Evolutionary conservation across 2,329 filamentous ascomycete genomes (phyloP), one percentile per base, ranked within the genome.

Genomic region (Microascus cirrosus): DNA sequence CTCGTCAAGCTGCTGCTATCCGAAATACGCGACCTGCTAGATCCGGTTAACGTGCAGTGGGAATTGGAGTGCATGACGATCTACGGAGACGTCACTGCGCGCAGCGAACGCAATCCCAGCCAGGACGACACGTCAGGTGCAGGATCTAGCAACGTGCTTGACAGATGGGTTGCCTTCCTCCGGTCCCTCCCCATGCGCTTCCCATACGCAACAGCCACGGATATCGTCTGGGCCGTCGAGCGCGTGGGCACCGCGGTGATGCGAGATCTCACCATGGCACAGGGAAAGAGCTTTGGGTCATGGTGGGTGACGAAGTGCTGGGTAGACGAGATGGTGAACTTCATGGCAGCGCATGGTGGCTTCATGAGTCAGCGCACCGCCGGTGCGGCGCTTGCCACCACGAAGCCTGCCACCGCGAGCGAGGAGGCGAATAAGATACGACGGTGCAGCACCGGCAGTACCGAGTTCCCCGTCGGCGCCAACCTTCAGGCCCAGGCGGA

Each of bases 231-330:
- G 71, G 90, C 85, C 62, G 85, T 93, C 48, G 86, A 90, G 64
- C 80, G 85, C 25, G 76, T 94, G 24, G 86, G 89, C 13, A 90
- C 87, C 8, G 84, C 87, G 22, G 86, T 89, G 20, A 83, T 94
- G 75, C 81, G 90, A 58, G 90, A 95, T 65, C 81, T 95, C 59
- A 94, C 89, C 0, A 84, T 94, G 55, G 79, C 83, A 48, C 85
- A 88, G 62, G 88, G 87, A 20, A 84, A 86, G 67, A 92, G 87
- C 66, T 95, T 93, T 66, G 87, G 89, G n/a, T 86, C 88, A 6
- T 95, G 90, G 90, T 94, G 89, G 89, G 89, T 96, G 59, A 91
- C 91, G 3, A 96, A 96, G 69, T 92, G 93, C 59, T 97, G 93
- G 79, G 82, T 96, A 56, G 92, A 96, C 66, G 93, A 97, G 73